Evolutionary conservation across 352 stramenopile species (phyloP), one percentile per base, ranked within the genome.

Genomic region (Globisporangium radiosum): DNA sequence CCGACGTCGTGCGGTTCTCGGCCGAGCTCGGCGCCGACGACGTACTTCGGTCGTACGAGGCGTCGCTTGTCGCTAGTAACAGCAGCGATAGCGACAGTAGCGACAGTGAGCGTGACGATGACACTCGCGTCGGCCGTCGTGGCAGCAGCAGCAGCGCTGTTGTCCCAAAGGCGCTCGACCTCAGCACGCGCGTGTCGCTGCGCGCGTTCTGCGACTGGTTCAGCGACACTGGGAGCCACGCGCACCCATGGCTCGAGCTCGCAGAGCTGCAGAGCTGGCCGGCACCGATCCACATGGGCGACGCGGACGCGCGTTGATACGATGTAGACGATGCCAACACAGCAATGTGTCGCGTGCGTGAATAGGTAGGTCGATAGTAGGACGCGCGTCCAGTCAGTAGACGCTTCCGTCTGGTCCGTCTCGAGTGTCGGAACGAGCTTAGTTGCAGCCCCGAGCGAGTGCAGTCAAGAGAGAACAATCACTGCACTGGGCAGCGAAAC

Each of bases 121-220:
- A 54, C 33, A 56, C 47, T 13, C 72, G 76, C 52, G 25, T 33
- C 25, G 25, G 25, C 25, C 25, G 25, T 33, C 25, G 25, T 3
- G 25, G 25, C 25, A 54, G 54, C 47, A 48, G 45, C 45, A 49
- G n/a, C 45, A 50, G 45, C 17, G 17, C 0, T 9, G 6, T 7
- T 33, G n/a, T 17, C 5, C 5, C 72, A 15, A 33, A 62, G 6
- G 45, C 64, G 19, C 47, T 86, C 0, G 69, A 88, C 56, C 44
- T 82, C 25, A 38, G 66, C 9, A 70, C 73, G 54, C 43, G 56
- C 5, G 69, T 95, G 7, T 81, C 76, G 17, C 64, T 93, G 38
- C 70, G 73, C 14, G 72, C 77, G 33, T 95, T 95, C 58, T 74
- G 66, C 59, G 73, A 85, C 10, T 95, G 86, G 86, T 93, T 92